Evolutionary conservation across 106 monocot species (phyloP).

Genomic region (Dioscorea alata): DNA sequence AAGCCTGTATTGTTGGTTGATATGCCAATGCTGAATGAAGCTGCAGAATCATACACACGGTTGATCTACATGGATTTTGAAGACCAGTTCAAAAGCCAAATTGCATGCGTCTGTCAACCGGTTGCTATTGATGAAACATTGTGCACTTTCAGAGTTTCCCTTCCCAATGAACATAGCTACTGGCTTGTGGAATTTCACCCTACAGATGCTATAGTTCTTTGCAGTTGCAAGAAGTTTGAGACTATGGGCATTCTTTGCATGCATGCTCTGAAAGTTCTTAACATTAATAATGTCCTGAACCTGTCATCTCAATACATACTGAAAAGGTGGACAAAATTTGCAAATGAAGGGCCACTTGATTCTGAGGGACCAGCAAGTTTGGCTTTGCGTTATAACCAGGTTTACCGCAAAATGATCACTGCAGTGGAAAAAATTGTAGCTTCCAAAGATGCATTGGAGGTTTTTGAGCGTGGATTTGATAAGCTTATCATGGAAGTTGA

Average conservation of each 20-base stretch:
- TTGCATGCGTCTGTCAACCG: constrained; percentile 27
- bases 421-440: constrained; percentile 4
- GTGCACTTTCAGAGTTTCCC: constrained; percentile 16
- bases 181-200: constrained; percentile 19
- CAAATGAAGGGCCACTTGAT: constrained; percentile 8
- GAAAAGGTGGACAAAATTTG: constrained; percentile 30
- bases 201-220: constrained; percentile 5
- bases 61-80: constrained; percentile 20
- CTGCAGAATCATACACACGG: constrained; percentile 24
- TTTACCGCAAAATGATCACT: constrained; percentile 13
- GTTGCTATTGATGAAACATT: constrained; percentile 5
- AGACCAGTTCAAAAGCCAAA: constrained; percentile 22
- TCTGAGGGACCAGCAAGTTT: constrained; percentile 2
- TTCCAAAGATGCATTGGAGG: constrained; percentile 1
- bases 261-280: constrained; percentile 28
- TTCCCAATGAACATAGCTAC: constrained; percentile 9
- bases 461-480: constrained; percentile 3
- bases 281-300: constrained; percentile 20
- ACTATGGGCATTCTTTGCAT: constrained; percentile 24
- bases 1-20: constrained; percentile 22
- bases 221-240: constrained; percentile 30
- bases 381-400: constrained; percentile 3
- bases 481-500: constrained; percentile 6
- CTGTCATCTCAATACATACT: constrained; percentile 19
- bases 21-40: constrained; percentile 21